A percentile compares a stretch with the other conserved stretches of the same genome.
These are phyloP conservation scores for Metschnikowia sp. DNA, from an alignment of 805 yeast genomes.

Conservation along the genomic window DNA sequence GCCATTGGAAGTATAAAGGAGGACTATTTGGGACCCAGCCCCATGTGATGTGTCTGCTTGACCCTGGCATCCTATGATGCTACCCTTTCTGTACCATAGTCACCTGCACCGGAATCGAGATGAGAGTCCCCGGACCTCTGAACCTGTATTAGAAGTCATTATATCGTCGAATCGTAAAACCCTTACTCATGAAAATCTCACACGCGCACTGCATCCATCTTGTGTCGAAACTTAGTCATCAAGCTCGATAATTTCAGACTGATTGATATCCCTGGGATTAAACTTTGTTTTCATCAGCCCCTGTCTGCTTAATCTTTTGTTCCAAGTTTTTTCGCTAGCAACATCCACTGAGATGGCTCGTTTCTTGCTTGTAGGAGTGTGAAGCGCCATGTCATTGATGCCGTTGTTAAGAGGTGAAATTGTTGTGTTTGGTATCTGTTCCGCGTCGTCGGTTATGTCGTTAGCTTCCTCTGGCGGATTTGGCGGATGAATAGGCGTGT, in stretches of 20 bases:
- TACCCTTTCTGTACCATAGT: conserved; percentile 14
- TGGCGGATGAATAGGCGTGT: neutral
- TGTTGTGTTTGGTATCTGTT: conserved; percentile 1
- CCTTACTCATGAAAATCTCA: too few species aligned
- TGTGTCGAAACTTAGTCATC: conserved; percentile 8
- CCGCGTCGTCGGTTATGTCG: neutral
- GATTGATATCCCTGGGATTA: conserved; percentile 10
- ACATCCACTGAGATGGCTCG: conserved; percentile 8
- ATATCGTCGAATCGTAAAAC: neutral
- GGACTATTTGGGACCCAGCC: conserved; percentile 88
- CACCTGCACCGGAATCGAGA: neutral
- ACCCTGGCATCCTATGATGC: neutral
- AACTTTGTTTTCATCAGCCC: conserved; percentile 12
- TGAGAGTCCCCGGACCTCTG: neutral
- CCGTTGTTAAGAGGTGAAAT: conserved; percentile 18
- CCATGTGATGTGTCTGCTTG: conserved; percentile 24
- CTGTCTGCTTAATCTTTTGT: conserved; percentile 11
- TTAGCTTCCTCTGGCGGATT: neutral
- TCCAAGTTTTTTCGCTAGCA: conserved; percentile 7
- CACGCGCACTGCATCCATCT: too few species aligned
- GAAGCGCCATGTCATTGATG: conserved; percentile 12
- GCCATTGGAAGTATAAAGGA: conserved; percentile 98
- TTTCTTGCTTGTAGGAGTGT: conserved; percentile 11
- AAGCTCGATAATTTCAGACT: conserved; percentile 16
- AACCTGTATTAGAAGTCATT: neutral